Conservation (phyloP, 768 basidiomycete genomes). For the Solioccasus polychromus region DNA sequence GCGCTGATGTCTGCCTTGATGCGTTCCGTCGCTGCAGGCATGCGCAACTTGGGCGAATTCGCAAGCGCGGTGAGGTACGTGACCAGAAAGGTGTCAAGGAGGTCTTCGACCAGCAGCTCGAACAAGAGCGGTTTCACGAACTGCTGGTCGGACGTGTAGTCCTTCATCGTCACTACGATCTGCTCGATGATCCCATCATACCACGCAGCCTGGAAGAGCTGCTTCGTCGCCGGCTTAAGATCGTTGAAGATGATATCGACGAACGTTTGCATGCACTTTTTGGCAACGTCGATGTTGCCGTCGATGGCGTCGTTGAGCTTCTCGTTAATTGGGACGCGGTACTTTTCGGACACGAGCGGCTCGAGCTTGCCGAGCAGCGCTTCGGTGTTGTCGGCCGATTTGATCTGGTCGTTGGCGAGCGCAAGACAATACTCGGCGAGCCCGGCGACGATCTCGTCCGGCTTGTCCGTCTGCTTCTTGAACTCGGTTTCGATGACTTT, state of each 20-base stretch:
- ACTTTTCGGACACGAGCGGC: constrained; percentile 91
- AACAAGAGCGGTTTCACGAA: constrained; percentile 90
- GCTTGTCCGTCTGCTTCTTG: constrained; percentile 84
- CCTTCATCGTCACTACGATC: constrained; percentile 92
- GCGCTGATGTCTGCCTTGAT: constrained; percentile 80
- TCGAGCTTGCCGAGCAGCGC: constrained; percentile 82
- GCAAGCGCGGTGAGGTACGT: constrained; percentile 86
- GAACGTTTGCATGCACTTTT: constrained; percentile 92
- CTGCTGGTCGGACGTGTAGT: constrained; percentile 92
- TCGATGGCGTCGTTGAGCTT: constrained; percentile 95
- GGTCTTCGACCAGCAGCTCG: constrained; percentile 89
- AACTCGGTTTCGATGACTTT: constrained; percentile 79
- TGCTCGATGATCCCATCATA: constrained; percentile 87
- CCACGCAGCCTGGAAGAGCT: constrained; percentile 82
- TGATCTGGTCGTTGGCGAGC: constrained; percentile 96
- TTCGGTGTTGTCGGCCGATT: constrained; percentile 92
- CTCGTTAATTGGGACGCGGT: constrained; percentile 77
- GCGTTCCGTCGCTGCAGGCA: constrained; percentile 80
- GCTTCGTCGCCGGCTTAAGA: constrained; percentile 80
- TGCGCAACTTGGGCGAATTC: constrained; percentile 78
- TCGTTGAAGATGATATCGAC: constrained; percentile 97
- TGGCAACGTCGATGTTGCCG: constrained; percentile 96
- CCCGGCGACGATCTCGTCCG: constrained; percentile 83
- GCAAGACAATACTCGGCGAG: constrained; percentile 96
- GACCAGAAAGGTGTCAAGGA: constrained; percentile 87